Evolutionary conservation across 179 eudicot species (phyloP).

Genomic region (Beta macrorhiza): DNA sequence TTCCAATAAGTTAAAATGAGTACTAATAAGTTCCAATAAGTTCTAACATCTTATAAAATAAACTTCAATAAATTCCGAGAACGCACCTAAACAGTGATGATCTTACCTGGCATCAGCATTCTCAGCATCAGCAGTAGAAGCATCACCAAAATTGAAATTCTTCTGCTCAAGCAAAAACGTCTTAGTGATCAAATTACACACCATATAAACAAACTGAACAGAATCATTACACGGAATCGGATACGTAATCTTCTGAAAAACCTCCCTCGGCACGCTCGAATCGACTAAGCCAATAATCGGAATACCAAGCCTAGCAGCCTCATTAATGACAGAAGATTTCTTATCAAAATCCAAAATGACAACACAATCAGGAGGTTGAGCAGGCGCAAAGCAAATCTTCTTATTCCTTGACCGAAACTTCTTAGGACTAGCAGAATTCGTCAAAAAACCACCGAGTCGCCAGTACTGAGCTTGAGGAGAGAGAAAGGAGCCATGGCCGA

Average conservation of each 20-base stretch:
- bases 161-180: conserved; percentile 69
- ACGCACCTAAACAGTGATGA: too few species aligned
- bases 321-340: conserved; percentile 63
- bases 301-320: conserved; percentile 64
- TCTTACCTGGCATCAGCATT: background rate
- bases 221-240: conserved; percentile 81
- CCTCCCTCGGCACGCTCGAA: conserved; percentile 57
- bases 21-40: too few species aligned
- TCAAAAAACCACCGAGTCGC: conserved; percentile 70
- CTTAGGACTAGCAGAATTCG: conserved; percentile 71
- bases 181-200: conserved; percentile 91
- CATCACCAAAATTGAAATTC: conserved; percentile 2
- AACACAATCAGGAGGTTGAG: conserved; percentile 72
- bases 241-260: conserved; percentile 62
- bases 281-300: conserved; percentile 84
- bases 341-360: conserved; percentile 70
- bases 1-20: too few species aligned
- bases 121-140: background rate
- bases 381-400: conserved; percentile 55
- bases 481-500: conserved; percentile 39
- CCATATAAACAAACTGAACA: conserved; percentile 83
- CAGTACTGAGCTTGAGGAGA: conserved; percentile 41
- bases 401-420: conserved; percentile 69
- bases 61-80: too few species aligned
- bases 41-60: too few species aligned